Evolutionary conservation across 495 filamentous ascomycete species (phyloP).

Genomic region (Aspergillus haitiensis): DNA sequence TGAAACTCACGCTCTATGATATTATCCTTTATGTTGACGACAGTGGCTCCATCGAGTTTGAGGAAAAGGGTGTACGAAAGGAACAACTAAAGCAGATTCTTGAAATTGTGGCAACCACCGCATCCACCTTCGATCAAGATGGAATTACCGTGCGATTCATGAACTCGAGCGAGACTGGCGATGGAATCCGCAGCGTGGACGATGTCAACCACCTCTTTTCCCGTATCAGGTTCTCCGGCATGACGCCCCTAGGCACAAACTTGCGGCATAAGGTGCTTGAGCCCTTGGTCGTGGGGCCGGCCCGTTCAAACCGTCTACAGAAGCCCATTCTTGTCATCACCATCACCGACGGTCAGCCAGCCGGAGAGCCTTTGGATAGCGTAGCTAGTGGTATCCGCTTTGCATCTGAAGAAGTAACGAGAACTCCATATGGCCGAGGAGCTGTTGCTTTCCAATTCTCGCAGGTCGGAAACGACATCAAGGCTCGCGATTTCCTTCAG

Average conservation of each 20-base stretch:
- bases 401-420: constrained; percentile 45
- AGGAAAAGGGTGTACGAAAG: constrained; percentile 65
- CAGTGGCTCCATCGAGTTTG: constrained; percentile 69
- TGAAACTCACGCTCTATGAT: constrained; percentile 67
- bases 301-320: constrained; percentile 48
- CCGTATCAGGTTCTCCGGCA: constrained; percentile 61
- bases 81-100: constrained; percentile 65
- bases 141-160: constrained; percentile 72
- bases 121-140: constrained; percentile 69
- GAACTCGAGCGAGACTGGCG: constrained; percentile 54
- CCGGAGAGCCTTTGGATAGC: constrained; percentile 51
- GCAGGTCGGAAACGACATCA: constrained; percentile 69
- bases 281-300: constrained; percentile 54
- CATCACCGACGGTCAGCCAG: constrained; percentile 68
- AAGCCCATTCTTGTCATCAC: constrained; percentile 71
- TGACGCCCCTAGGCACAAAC: constrained; percentile 67
- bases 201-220: constrained; percentile 58
- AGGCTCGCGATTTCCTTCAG: constrained; percentile 62
- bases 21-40: constrained; percentile 71
- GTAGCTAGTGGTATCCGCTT: constrained; percentile 54
- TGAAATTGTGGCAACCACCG: constrained; percentile 59
- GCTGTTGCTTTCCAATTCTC: constrained; percentile 70
- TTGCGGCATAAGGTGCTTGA: constrained; percentile 64
- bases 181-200: constrained; percentile 57
- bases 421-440: constrained; percentile 50